Conservation (phyloP, 2,329 filamentous ascomycete species). For the Penicillium corylophilum region DNA sequence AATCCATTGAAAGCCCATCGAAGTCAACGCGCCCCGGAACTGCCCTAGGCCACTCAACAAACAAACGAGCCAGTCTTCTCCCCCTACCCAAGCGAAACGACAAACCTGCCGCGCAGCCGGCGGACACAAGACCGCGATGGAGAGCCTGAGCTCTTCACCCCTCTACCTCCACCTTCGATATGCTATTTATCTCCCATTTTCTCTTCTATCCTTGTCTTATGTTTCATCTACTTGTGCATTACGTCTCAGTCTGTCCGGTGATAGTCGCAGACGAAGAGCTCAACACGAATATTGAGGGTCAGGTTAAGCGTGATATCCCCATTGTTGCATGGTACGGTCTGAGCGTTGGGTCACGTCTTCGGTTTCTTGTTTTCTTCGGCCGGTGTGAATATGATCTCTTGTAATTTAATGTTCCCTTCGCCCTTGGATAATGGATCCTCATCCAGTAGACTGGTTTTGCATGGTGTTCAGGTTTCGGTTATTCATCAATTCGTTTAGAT, state of each 20-base stretch:
- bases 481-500: background rate
- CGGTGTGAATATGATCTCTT: conserved; percentile 18
- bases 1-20: conserved; percentile 26
- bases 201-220: conserved; percentile 12
- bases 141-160: conserved; percentile 13
- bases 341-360: conserved; percentile 19
- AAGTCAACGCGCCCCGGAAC: conserved; percentile 39
- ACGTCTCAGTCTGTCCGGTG: background rate
- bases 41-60: conserved; percentile 39
- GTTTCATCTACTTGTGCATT: conserved; percentile 14
- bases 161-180: background rate
- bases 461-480: background rate
- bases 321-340: conserved; percentile 26
- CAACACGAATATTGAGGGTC: conserved; percentile 19
- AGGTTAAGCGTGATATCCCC: conserved; percentile 29
- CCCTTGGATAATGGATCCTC: conserved; percentile 7
- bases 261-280: background rate
- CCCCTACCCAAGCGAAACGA: conserved; percentile 38
- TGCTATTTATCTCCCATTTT: background rate
- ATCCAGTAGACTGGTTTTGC: background rate
- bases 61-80: conserved; percentile 41
- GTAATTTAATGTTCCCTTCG: conserved; percentile 16
- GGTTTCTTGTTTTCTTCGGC: conserved; percentile 11
- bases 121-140: conserved; percentile 39
- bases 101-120: conserved; percentile 25